A percentile compares a stretch with the other conserved stretches of the same genome.
Conservation (phyloP, 2,329 filamentous ascomycete genomes). For the Trichoderma sp. region DNA sequence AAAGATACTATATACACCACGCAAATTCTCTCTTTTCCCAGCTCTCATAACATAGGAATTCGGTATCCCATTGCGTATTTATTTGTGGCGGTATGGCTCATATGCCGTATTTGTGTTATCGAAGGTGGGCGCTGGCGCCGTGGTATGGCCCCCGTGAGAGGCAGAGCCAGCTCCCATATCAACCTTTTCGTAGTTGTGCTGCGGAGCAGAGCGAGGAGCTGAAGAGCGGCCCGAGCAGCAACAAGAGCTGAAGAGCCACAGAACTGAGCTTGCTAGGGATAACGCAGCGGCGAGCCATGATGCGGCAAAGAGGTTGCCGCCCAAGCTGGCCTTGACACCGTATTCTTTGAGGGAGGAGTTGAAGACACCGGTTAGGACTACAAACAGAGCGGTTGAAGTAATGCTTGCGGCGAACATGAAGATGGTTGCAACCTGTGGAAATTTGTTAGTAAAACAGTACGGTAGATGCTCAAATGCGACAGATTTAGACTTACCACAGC, state of each 20-base stretch:
- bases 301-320: neutral
- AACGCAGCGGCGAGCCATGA: slow-evolving; percentile 7
- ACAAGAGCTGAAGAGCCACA: slow-evolving; percentile 14
- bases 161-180: neutral
- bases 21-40: neutral
- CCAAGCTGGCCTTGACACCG: neutral
- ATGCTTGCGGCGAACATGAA: slow-evolving; percentile 6
- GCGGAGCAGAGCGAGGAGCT: neutral
- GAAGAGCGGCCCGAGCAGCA: slow-evolving; percentile 11
- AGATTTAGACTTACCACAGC: neutral
- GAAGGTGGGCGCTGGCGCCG: neutral
- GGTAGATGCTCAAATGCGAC: neutral
- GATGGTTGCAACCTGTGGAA: neutral
- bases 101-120: neutral
- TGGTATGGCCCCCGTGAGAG: neutral
- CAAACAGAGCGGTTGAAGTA: slow-evolving; percentile 3
- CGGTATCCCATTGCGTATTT: neutral
- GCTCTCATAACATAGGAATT: neutral
- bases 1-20: neutral
- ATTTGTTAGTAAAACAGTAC: neutral
- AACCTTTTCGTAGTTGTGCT: slow-evolving; percentile 12
- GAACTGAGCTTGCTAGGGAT: neutral
- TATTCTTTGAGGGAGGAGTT: slow-evolving; percentile 6
- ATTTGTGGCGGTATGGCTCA: slow-evolving; percentile 7
- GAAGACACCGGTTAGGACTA: neutral